Evolutionary conservation across 495 filamentous ascomycete genomes (phyloP), one percentile per base, ranked within the genome.

Genomic region (Podospora didyma): DNA sequence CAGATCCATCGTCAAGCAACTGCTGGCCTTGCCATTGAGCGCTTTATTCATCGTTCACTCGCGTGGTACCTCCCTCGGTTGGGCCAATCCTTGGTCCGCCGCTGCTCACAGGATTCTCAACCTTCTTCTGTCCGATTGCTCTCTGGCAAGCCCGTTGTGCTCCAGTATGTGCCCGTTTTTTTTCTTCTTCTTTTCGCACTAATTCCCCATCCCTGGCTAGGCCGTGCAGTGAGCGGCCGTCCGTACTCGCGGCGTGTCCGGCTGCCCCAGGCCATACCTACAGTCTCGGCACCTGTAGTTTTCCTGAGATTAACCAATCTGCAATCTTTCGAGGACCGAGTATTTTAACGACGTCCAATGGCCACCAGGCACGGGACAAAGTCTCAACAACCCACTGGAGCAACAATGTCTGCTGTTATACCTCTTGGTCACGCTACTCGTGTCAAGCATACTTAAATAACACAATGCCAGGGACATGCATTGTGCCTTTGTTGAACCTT

Each of bases 341-440:
- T 17, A 22, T 51, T 50, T 46, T 6, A 39, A 22, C 21, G 21
- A 35, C 45, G n/a, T 54, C 58, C 52, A 61, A 59, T 64, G 20
- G 56, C 26, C 46, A 21, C 17, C 24, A 3, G 17, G 20, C 42
- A 19, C 21, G 53, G 52, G 41, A 47, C 23, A 23, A 2, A 21
- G 3, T 41, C 20, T 41, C 22, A 9, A 11, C 12, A n/a, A n/a
- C n/a, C n/a, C n/a, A 14, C 39, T 31, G 12, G 51, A 14, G 10
- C 17, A 17, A 45, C 19, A 53, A 45, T 14, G 10, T 24, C 34
- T 11, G 1, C 7, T 34, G 16, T 35, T 4, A 19, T 34, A 14
- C 37, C 23, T 37, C 34, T 42, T n/a, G n/a, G n/a, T n/a, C n/a
- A n/a, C n/a, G n/a, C n/a, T n/a, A n/a, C n/a, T n/a, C n/a, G n/a